phyloP scores from a whole-genome alignment of 2,329 filamentous ascomycete species.

The Talaromyces sp. region DNA sequence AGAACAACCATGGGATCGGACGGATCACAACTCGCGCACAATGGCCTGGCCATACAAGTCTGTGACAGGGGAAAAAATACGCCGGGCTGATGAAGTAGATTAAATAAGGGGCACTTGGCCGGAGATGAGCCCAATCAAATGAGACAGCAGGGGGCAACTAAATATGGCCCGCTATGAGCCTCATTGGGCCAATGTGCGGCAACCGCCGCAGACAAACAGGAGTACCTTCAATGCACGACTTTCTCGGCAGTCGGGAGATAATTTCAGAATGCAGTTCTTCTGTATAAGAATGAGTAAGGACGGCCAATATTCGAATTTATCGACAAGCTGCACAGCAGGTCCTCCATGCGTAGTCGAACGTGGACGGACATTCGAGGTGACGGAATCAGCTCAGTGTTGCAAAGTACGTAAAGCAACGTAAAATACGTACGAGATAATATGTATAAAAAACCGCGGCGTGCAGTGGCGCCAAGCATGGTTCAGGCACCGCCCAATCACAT shows the following conservation, averaged over 20 bases:
- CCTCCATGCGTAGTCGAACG: background rate
- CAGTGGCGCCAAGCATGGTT: background rate
- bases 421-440: background rate
- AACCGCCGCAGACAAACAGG: background rate
- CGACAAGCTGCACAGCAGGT: background rate
- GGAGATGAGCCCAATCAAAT: background rate
- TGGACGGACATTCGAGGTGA: background rate
- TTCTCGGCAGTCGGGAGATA: background rate
- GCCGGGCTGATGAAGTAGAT: background rate
- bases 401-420: background rate
- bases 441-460: background rate
- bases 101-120: background rate
- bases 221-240: background rate
- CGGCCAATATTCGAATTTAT: background rate
- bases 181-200: constrained; percentile 4
- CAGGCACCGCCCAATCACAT: constrained; percentile 12
- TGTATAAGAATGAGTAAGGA: background rate
- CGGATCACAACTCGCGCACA: background rate
- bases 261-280: background rate
- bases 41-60: background rate
- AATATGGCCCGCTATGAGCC: background rate
- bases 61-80: background rate
- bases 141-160: background rate
- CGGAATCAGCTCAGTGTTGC: background rate
- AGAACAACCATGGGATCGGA: background rate